A percentile compares a stretch with the other conserved stretches of the same genome.
phyloP scores from a whole-genome alignment of 805 yeast genomes.

The Clavispora asparagi region DNA sequence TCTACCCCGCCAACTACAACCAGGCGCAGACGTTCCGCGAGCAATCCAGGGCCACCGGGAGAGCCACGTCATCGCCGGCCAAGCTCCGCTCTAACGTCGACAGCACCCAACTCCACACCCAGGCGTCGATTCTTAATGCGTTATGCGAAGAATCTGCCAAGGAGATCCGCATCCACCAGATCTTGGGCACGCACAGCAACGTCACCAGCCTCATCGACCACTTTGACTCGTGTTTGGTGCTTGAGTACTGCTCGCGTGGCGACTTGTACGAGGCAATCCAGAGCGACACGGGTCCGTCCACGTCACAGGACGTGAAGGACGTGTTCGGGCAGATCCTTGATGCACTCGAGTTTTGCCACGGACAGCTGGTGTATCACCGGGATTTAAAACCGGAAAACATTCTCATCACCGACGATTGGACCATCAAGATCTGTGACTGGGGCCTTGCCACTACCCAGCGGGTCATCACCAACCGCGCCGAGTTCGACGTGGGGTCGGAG shows the following conservation, averaged over 20 bases:
- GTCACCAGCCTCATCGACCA: slow-evolving; percentile 43
- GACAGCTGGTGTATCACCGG: slow-evolving; percentile 45
- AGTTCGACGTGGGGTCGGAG: slow-evolving; percentile 82
- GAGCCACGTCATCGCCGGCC: slow-evolving; percentile 35
- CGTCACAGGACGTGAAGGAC: slow-evolving; percentile 51
- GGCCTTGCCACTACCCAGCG: slow-evolving; percentile 51
- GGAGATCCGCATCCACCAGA: slow-evolving; percentile 61
- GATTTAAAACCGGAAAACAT: slow-evolving; percentile 58
- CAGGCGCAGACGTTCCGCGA: slow-evolving; percentile 15
- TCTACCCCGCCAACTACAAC: slow-evolving; percentile 52
- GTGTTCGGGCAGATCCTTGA: slow-evolving; percentile 46
- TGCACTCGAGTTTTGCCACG: slow-evolving; percentile 50
- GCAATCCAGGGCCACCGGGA: slow-evolving; percentile 11
- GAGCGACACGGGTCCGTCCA: slow-evolving; percentile 54
- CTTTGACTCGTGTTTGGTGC: slow-evolving; percentile 48
- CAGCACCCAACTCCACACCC: slow-evolving; percentile 6
- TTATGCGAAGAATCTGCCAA: slow-evolving; percentile 54
- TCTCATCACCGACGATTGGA: slow-evolving; percentile 46
- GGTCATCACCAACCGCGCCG: slow-evolving; percentile 48
- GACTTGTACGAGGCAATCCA: slow-evolving; percentile 80
- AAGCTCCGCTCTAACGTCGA: slow-evolving; percentile 19
- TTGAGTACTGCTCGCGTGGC: slow-evolving; percentile 85
- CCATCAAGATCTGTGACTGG: slow-evolving; percentile 54
- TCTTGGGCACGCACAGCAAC: slow-evolving; percentile 49
- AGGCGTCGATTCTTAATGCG: slow-evolving; percentile 22